phyloP scores from a whole-genome alignment of 495 filamentous ascomycete species.

The Penicillium roqueforti region DNA sequence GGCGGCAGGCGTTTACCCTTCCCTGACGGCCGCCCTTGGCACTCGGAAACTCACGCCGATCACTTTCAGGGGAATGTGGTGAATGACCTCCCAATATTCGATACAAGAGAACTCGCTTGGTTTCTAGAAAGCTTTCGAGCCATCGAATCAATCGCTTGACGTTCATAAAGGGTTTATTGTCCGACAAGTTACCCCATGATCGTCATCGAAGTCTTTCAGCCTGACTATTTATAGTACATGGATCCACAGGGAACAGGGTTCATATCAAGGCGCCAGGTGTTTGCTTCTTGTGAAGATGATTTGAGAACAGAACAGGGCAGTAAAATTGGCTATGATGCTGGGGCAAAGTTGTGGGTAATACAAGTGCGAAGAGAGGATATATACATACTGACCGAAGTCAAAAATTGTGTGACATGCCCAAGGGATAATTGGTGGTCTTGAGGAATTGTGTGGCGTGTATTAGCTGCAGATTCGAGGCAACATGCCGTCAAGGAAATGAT shows the following conservation, averaged over 20 bases:
- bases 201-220: slow-evolving; percentile 4
- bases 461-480: not conserved
- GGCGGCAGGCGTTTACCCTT: not conserved
- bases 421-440: not conserved
- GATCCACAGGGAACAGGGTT: not conserved
- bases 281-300: not conserved
- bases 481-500: not conserved
- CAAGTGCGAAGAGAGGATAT: not conserved
- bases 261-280: not conserved
- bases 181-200: not conserved
- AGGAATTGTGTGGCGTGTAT: not conserved
- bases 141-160: not conserved
- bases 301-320: not conserved
- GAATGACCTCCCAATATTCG: not conserved
- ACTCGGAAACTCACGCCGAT: not conserved
- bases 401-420: not conserved
- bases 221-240: slow-evolving; percentile 6
- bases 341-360: not conserved
- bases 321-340: not conserved
- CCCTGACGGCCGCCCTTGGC: not conserved
- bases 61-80: slow-evolving; percentile 4
- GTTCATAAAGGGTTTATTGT: slow-evolving; percentile 1
- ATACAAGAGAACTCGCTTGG: no score
- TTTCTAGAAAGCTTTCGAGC: no score
- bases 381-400: not conserved